Base-by-base conservation (phyloP, 2,329 filamentous ascomycete species). In the Fragosphaeria purpurea region DNA sequence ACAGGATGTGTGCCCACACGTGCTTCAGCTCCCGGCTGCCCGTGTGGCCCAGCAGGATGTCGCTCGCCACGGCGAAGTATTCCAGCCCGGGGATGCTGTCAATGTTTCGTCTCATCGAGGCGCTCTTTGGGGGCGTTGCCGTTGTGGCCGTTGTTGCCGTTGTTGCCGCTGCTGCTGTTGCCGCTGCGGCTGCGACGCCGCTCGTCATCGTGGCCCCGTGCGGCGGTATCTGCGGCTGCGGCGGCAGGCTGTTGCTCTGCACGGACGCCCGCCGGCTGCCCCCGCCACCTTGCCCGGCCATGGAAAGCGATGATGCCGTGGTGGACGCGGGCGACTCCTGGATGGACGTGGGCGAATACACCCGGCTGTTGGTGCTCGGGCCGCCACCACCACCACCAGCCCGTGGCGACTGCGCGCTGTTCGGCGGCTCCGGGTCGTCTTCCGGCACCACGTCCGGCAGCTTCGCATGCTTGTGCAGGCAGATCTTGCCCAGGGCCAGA, bases 21-120 rank as follows among this genome's bases (percentile, higher is more conserved):
- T 93, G 85, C 56, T 85, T 83, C 52, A 97, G 73, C 42, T 86
- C 86, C 54, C 85, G 86, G 1, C 85, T 85, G 10, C 86, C 90
- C 38, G 82, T 75, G 47, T 93, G 82, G 52, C 85, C 85, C 5
- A 89, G 89, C 12, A 97, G 70, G 39, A 97, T 95, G 54, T 93
- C 85, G 1, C 85, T 85, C 2, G 89, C 91, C 54, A 86, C 83
- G 1, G 86, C 86, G 63, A 90, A 96, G 63, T 96, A 96, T 34
- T 89, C 85, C 52, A 97, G 71, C 0, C 93, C 93, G 0, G 93
- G 91, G 54, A 96, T 86, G 6, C 86, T 77, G 60, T 97, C 89
- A 47, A 93, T 75, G 61, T 95, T 95, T 58, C 77, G 57, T 56
- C 62, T 70, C 6, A 62, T 52, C 7, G 57, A 13, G 12, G 39